Evolutionary conservation across 2,329 filamentous ascomycete species (phyloP), one percentile per base, ranked within the genome.

Genomic region (Venturia asperata): DNA sequence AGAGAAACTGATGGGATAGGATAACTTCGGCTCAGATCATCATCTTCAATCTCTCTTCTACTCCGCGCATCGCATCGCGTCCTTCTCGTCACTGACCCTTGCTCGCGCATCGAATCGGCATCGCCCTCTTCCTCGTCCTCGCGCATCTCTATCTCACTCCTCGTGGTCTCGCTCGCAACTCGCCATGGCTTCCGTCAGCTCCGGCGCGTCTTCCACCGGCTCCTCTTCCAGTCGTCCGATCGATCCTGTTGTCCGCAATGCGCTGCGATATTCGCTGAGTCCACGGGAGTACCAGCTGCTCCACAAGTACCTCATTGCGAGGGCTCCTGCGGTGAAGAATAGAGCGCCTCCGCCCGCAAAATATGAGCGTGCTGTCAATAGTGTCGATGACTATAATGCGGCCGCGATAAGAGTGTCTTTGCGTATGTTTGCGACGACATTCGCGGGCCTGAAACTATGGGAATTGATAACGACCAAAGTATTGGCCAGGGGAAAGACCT

Each of bases 201-300:
- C 61, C 41, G 52, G 55, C 39, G 58, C 64, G 19, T 61, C 62
- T 9, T 58, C 64, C 17, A 43, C 43, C 2, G 42, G 13, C 27
- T 66, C 65, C 17, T 37, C 43, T 13, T 62, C 47, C 24, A 63
- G 21, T 27, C 56, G 65, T 34, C 19, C 68, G 5, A 71, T 82
- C 67, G 89, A 93, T 69, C 88, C 90, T 5, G 82, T 95, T 68
- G 82, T 95, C 65, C 90, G 90, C 76, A 95, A 94, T 75, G 87
- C 91, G 55, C 82, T 97, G 66, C 88, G 92, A 69, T 92, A 96
- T 77, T 94, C 90, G 66, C 76, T 87, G 64, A 91, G 92, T 73
- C 87, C 91, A 52, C 86, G 88, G 75, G 92, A 97, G 75, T 97
- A 97, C 76, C 87, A 90, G 69, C 80, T 88, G 0, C 83, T 97